Conservation (phyloP, 202 grass and related monocot genomes). For the Schoenoplectus tabernaemontani region DNA sequence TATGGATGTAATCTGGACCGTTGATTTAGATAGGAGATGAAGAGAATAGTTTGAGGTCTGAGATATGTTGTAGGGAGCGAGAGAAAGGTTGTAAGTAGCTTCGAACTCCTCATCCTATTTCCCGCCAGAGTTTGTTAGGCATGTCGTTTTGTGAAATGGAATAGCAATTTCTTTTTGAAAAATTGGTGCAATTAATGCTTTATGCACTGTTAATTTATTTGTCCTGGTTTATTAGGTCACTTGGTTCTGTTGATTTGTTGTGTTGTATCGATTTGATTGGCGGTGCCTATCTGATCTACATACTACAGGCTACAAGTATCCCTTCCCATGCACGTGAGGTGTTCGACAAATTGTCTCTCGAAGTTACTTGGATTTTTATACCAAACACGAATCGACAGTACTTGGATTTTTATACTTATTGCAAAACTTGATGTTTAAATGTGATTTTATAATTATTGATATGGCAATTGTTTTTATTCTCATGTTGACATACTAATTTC, state of each 20-base stretch:
- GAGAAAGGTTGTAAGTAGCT: too few species aligned
- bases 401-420: neutral
- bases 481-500: neutral
- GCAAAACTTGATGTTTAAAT: neutral
- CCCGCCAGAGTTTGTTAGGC: too few species aligned
- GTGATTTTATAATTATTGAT: neutral
- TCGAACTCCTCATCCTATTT: too few species aligned
- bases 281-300: neutral
- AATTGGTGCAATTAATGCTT: neutral
- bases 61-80: too few species aligned
- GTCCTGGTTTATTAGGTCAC: neutral
- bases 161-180: neutral
- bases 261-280: neutral
- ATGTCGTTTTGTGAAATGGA: neutral
- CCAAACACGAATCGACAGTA: neutral
- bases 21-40: too few species aligned
- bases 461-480: too few species aligned
- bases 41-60: too few species aligned
- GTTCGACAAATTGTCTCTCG: neutral
- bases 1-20: too few species aligned
- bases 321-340: neutral
- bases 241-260: neutral
- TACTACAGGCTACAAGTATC: neutral
- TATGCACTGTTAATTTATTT: neutral
- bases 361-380: neutral